Percentiles rank a stretch among this genome's conserved stretches.
Evolutionary conservation across 2,329 filamentous ascomycete species (phyloP).

Genomic region (Emericellopsis atlantica): DNA sequence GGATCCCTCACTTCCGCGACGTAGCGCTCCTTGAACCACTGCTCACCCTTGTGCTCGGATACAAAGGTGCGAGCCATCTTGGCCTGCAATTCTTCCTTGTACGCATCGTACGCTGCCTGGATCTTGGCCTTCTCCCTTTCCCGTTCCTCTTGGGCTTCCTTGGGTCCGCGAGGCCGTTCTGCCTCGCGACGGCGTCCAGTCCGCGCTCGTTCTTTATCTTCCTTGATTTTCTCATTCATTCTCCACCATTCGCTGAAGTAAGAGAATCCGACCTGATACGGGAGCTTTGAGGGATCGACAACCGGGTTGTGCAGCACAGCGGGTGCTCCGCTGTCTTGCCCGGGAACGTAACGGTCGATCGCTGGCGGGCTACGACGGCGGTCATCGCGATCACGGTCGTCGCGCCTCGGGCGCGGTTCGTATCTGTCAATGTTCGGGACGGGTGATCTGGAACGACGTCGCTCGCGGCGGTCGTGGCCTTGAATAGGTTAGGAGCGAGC

Average conservation of each 20-base stretch:
- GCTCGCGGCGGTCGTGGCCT: conserved; percentile 49
- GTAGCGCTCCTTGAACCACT: conserved; percentile 97
- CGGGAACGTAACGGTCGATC: conserved; percentile 77
- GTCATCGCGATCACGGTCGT: conserved; percentile 54
- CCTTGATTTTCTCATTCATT: conserved; percentile 68
- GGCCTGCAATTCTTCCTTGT: conserved; percentile 56
- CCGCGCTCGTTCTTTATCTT: conserved; percentile 61
- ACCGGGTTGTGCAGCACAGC: conserved; percentile 49
- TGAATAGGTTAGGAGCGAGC: neutral
- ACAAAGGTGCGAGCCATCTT: conserved; percentile 87
- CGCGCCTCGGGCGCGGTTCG: conserved; percentile 56
- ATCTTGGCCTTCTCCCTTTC: conserved; percentile 71
- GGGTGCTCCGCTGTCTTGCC: conserved; percentile 43
- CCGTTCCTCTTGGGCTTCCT: conserved; percentile 59
- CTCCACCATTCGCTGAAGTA: conserved; percentile 85
- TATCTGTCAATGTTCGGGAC: conserved; percentile 58
- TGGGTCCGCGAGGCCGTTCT: conserved; percentile 48
- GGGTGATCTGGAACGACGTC: conserved; percentile 58
- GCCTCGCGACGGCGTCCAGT: conserved; percentile 57
- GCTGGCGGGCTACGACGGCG: conserved; percentile 50
- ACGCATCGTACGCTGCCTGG: conserved; percentile 54
- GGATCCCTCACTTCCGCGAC: conserved; percentile 68
- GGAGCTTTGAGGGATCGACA: conserved; percentile 57
- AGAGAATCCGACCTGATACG: conserved; percentile 74
- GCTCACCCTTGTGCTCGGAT: conserved; percentile 81